Evolutionary conservation across 352 stramenopile species (phyloP).

Genomic region (Phytophthora megakarya): DNA sequence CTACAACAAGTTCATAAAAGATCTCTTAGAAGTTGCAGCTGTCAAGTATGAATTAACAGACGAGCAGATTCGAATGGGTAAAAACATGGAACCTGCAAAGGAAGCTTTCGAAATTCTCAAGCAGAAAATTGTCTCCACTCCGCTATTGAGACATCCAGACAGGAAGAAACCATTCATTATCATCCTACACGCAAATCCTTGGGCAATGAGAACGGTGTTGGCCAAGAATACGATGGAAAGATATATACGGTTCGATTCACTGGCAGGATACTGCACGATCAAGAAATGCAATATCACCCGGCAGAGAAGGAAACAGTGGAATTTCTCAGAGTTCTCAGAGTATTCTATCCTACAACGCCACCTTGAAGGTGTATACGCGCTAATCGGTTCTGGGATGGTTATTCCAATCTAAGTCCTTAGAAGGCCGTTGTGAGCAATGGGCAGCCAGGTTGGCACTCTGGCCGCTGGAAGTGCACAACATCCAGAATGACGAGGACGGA

Average conservation of each 20-base stretch:
- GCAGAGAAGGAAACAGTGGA: conserved; percentile 12
- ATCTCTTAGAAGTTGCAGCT: too few relatives aligned
- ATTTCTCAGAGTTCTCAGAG: conserved; percentile 1
- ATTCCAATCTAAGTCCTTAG: conserved; percentile 1
- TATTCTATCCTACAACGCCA: neutral
- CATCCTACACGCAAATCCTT: conserved; percentile 1
- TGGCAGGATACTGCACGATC: conserved; percentile 6
- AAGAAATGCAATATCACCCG: conserved; percentile 3
- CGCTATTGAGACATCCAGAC: neutral
- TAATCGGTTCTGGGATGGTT: conserved; percentile 10
- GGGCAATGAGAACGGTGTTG: neutral
- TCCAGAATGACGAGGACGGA: conserved; percentile 4
- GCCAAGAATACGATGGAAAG: too few relatives aligned
- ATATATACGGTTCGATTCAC: conserved; percentile 6
- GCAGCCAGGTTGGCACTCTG: neutral
- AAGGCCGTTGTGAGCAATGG: conserved; percentile 12
- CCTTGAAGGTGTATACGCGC: conserved; percentile 2
- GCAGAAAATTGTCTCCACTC: neutral
- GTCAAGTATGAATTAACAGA: too few relatives aligned
- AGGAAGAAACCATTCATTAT: conserved; percentile 4
- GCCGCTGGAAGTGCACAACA: neutral
- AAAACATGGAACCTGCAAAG: neutral
- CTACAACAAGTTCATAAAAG: too few relatives aligned
- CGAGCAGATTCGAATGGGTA: too few relatives aligned
- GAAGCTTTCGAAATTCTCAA: neutral